Evolutionary conservation across 306 rosid species (phyloP), one percentile per base, ranked within the genome.

Genomic region (Lotus japonicus): DNA sequence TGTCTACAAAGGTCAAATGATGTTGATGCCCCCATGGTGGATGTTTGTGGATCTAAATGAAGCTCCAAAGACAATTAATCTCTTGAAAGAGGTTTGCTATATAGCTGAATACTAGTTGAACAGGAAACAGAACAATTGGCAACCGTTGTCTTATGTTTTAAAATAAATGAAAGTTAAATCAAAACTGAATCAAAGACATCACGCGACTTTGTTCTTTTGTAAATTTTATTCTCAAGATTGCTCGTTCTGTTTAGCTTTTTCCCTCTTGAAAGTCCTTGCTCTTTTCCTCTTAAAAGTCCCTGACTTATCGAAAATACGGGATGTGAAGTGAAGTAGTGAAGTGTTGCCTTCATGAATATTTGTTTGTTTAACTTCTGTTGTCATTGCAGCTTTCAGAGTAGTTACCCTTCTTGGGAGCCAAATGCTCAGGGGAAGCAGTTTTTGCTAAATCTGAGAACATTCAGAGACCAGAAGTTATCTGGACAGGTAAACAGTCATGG

Each of bases 351-450:
- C 13, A 58, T 79, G 42, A 68, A 13, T 63, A 15, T 68, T 54
- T 54, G 44, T 64, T 48, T 49, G 26, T 54, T 31, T 53, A 66
- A 64, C 56, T 62, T 39, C 33, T 59, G 17, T 80, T 73, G 21
- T 66, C 14, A 45, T 70, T 75, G 73, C 90, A 94, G 99, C 85
- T 94, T 94, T 68, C 84, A 83, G 66, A 79, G 92, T 63, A 88
- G 82, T 68, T 88, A 90, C 68, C 92, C 88, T 38, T 84, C 90
- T 26, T 94, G 99, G 99, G 84, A 83, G 66, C 84, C 99, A 55
- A 76, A 87, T 81, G 80, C 86, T 13, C 79, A 75, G 59, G 99
- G 97, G 41, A 83, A 78, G 72, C 88, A 60, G 43, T 79, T 90
- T 64, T 73, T 94, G 59, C 55, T 48, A 49, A 90, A 84, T 67